Evolutionary conservation across 306 rosid species (phyloP).

Genomic region (Acacia crassicarpa): DNA sequence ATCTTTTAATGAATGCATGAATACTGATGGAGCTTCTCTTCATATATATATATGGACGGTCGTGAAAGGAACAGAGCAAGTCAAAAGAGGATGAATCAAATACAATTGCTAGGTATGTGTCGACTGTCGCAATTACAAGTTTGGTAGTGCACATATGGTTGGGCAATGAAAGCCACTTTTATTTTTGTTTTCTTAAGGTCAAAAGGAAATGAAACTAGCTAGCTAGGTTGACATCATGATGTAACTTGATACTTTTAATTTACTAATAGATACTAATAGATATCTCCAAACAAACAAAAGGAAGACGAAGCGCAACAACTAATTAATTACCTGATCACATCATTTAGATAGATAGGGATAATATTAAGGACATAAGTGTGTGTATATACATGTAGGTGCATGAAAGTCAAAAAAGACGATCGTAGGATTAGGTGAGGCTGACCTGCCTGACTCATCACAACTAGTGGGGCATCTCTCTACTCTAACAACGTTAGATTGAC

Average conservation of each 20-base stretch:
- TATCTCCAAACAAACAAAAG: no score
- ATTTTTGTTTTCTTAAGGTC: not conserved
- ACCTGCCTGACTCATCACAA: constrained; percentile 21
- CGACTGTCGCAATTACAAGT: constrained; percentile 18
- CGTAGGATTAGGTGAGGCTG: constrained; percentile 41
- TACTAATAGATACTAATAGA: not conserved
- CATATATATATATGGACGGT: not conserved
- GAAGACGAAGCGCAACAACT: not conserved
- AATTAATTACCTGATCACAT: constrained; percentile 26
- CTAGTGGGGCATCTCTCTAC: not conserved
- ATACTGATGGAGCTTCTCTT: not conserved
- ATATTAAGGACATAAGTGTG: not conserved
- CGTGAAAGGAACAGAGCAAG: not conserved
- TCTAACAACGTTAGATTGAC: constrained; percentile 6
- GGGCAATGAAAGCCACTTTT: constrained; percentile 7
- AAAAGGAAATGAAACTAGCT: constrained; percentile 11
- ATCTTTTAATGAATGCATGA: not conserved
- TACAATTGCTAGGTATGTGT: not conserved
- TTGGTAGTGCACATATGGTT: not conserved
- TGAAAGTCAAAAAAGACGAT: constrained; percentile 38
- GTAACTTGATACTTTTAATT: not conserved
- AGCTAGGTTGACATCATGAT: not conserved
- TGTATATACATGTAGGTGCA: not conserved
- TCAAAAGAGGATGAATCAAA: not conserved
- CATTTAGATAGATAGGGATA: not conserved